Evolutionary conservation across 2,329 filamentous ascomycete species (phyloP).

Genomic region (Apiospora aurea): DNA sequence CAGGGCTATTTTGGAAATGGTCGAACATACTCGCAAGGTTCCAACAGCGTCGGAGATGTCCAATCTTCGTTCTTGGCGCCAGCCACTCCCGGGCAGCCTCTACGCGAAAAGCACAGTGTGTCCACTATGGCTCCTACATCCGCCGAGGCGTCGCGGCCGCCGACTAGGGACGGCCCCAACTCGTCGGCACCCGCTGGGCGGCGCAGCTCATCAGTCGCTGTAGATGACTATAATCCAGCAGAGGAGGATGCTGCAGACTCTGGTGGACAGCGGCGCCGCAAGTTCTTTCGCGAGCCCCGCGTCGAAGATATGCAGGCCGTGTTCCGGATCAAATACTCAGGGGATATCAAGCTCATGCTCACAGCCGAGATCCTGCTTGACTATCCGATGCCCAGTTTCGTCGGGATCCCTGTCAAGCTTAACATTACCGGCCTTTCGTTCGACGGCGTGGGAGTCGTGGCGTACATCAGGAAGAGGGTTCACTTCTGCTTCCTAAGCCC

Average conservation of each 20-base stretch:
- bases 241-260: slow-evolving; percentile 33
- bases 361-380: slow-evolving; percentile 96
- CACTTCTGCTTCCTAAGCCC: slow-evolving; percentile 95
- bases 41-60: slow-evolving; percentile 57
- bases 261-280: slow-evolving; percentile 42
- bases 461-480: slow-evolving; percentile 85
- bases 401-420: slow-evolving; percentile 91
- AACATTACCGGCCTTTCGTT: slow-evolving; percentile 96
- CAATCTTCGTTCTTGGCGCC: slow-evolving; percentile 68
- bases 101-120: slow-evolving; percentile 9
- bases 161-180: slow-evolving; percentile 45
- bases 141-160: slow-evolving; percentile 65
- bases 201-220: slow-evolving; percentile 29
- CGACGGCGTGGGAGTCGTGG: slow-evolving; percentile 91
- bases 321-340: slow-evolving; percentile 87
- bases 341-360: slow-evolving; percentile 84
- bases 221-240: slow-evolving; percentile 30
- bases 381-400: slow-evolving; percentile 98
- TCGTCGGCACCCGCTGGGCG: slow-evolving; percentile 40
- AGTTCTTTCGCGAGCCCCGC: slow-evolving; percentile 66
- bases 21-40: slow-evolving; percentile 13
- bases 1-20: slow-evolving; percentile 21
- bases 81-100: slow-evolving; percentile 50
- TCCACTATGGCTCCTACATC: slow-evolving; percentile 50
- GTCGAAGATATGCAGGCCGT: slow-evolving; percentile 92